phyloP scores from a whole-genome alignment of 176 grass and related monocot species.

The Oryza glumipatula region DNA sequence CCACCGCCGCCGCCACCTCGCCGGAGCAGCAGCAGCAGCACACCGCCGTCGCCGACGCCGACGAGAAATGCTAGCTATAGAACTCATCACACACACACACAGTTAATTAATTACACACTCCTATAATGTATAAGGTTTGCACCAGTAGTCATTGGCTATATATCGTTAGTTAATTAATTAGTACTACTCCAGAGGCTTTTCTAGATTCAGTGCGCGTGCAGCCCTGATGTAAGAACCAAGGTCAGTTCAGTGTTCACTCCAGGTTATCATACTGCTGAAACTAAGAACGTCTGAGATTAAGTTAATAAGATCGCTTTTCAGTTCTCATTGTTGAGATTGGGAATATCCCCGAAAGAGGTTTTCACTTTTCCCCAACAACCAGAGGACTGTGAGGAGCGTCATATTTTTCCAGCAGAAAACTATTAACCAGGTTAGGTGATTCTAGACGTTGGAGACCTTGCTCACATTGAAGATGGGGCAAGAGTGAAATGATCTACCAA shows the following conservation, averaged over 20 bases:
- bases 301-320: not conserved
- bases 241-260: not conserved
- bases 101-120: not conserved
- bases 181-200: conserved; percentile 2
- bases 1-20: not conserved
- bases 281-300: not conserved
- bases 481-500: not conserved
- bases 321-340: not conserved
- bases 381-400: not conserved
- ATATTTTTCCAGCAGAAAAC: not conserved
- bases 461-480: not conserved
- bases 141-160: not conserved
- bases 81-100: no score
- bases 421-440: not conserved
- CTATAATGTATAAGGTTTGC: not conserved
- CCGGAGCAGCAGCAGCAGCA: conserved; percentile 6
- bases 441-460: not conserved
- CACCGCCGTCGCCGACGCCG: not conserved
- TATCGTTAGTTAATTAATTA: not conserved
- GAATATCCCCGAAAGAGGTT: not conserved
- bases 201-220: conserved; percentile 15
- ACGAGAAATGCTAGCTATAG: conserved; percentile 46
- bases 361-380: not conserved
- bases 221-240: not conserved
- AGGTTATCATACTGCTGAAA: not conserved